These are phyloP conservation scores for Trebouxia gelatinosa DNA, from an alignment of 163 green algal genomes.

Conservation along the genomic window DNA sequence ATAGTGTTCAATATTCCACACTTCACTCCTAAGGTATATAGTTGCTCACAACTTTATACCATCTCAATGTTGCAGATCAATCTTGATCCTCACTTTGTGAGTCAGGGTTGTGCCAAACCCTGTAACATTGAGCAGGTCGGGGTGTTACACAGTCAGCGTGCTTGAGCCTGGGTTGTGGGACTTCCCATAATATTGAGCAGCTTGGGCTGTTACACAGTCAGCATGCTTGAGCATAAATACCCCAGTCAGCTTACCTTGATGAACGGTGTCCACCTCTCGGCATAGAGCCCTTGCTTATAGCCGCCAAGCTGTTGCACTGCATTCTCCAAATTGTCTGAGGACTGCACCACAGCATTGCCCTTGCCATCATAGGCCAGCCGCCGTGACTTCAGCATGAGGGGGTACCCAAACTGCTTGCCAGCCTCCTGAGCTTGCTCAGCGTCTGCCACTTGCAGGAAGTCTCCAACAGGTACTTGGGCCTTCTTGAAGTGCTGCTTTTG, in stretches of 20 bases:
- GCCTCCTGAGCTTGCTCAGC: slow-evolving; percentile 46
- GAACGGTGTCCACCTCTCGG: slow-evolving; percentile 90
- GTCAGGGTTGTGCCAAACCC: no score
- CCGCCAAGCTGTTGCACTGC: slow-evolving; percentile 76
- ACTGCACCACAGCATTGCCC: slow-evolving; percentile 86
- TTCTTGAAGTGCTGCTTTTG: slow-evolving; percentile 93
- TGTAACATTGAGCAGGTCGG: no score
- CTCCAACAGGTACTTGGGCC: slow-evolving; percentile 69
- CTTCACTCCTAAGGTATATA: no score
- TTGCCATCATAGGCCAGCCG: slow-evolving; percentile 93
- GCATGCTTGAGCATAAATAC: no score
- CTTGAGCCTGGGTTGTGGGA: no score
- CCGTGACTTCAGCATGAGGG: slow-evolving; percentile 96
- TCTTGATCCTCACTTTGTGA: no score
- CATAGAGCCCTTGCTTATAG: slow-evolving; percentile 81
- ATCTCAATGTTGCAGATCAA: no score
- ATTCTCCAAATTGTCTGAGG: slow-evolving; percentile 51
- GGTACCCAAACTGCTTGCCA: slow-evolving; percentile 77
- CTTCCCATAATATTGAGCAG: no score
- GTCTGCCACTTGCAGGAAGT: slow-evolving; percentile 75
- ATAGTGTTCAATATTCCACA: no score
- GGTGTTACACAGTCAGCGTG: no score
- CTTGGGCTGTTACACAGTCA: no score
- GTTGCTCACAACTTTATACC: no score
- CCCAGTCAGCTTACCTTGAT: slow-evolving; percentile 61